Evolutionary conservation across 1,139 yeast species (phyloP).

Genomic region (Candida albicans): DNA sequence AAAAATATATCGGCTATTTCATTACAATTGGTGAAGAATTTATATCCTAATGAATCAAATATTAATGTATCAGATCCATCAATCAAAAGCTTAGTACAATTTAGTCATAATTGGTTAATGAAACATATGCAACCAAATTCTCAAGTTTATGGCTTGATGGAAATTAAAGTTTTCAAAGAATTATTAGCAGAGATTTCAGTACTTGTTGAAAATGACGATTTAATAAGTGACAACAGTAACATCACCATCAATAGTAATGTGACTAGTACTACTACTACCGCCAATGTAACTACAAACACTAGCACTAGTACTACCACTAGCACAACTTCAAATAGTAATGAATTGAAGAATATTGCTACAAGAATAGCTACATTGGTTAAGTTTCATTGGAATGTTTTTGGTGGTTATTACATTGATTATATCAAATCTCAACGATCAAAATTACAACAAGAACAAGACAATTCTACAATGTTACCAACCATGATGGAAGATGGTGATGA

Average conservation of each 20-base stretch:
- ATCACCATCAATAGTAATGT: background rate
- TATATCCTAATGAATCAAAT: constrained; percentile 12
- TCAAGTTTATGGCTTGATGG: constrained; percentile 78
- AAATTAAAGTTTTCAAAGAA: constrained; percentile 60
- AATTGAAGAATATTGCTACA: constrained; percentile 49
- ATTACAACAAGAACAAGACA: constrained; percentile 10
- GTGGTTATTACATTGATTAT: constrained; percentile 42
- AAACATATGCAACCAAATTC: constrained; percentile 85
- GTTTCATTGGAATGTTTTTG: constrained; percentile 78
- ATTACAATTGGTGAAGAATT: constrained; percentile 62
- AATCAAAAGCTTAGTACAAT: constrained; percentile 48
- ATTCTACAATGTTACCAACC: constrained; percentile 5
- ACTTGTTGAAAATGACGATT: constrained; percentile 17
- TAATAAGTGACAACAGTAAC: constrained; percentile 6
- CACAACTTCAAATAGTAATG: constrained; percentile 23
- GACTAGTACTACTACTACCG: background rate
- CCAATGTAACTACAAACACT: background rate
- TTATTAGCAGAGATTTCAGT: constrained; percentile 36
- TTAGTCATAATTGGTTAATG: constrained; percentile 77
- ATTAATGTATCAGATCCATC: constrained; percentile 3
- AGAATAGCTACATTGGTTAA: constrained; percentile 59
- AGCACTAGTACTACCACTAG: constrained; percentile 1
- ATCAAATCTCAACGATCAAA: constrained; percentile 15
- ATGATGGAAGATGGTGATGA: constrained; percentile 6
- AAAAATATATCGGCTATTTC: constrained; percentile 74